These are phyloP conservation scores for Xerophyta viscosa DNA, from an alignment of 106 monocot genomes.

Conservation along the genomic window DNA sequence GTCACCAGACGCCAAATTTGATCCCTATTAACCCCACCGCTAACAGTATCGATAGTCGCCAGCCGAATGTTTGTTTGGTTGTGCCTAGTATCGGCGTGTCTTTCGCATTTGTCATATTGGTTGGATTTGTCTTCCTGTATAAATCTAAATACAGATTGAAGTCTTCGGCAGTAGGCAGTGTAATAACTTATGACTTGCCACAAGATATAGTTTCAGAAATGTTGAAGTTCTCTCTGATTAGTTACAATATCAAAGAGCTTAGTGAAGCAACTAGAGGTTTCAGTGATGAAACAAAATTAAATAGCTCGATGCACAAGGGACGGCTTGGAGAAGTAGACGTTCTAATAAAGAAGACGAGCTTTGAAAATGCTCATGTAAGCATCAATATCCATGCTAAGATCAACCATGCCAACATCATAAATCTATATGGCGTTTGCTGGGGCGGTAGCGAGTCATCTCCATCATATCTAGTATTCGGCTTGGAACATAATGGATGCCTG, in stretches of 20 bases:
- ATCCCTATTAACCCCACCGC: background rate
- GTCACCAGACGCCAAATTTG: background rate
- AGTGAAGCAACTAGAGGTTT: slow-evolving; percentile 8
- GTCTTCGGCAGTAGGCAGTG: slow-evolving; percentile 2
- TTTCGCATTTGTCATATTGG: background rate
- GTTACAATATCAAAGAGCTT: slow-evolving; percentile 17
- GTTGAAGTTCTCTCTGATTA: slow-evolving; percentile 18
- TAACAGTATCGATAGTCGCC: background rate
- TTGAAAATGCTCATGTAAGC: slow-evolving; percentile 12
- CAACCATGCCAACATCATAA: slow-evolving; percentile 20
- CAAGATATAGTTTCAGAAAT: slow-evolving; percentile 15
- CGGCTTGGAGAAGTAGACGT: slow-evolving; percentile 1
- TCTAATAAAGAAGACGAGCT: slow-evolving; percentile 19
- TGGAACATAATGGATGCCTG: slow-evolving; percentile 10
- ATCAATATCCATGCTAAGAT: slow-evolving; percentile 20
- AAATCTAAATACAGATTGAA: background rate
- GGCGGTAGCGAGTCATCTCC: slow-evolving; percentile 9
- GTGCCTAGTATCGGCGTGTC: background rate
- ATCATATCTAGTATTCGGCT: slow-evolving; percentile 20
- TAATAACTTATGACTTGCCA: slow-evolving; percentile 10
- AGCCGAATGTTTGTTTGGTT: background rate
- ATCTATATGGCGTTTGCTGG: slow-evolving; percentile 20
- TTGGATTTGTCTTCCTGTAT: background rate
- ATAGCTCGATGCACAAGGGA: slow-evolving; percentile 14
- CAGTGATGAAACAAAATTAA: slow-evolving; percentile 11